Percentiles rank a stretch among this genome's conserved stretches.
Evolutionary conservation across 169 alveolate species (phyloP).

Genomic region (Eimeria sp.): DNA sequence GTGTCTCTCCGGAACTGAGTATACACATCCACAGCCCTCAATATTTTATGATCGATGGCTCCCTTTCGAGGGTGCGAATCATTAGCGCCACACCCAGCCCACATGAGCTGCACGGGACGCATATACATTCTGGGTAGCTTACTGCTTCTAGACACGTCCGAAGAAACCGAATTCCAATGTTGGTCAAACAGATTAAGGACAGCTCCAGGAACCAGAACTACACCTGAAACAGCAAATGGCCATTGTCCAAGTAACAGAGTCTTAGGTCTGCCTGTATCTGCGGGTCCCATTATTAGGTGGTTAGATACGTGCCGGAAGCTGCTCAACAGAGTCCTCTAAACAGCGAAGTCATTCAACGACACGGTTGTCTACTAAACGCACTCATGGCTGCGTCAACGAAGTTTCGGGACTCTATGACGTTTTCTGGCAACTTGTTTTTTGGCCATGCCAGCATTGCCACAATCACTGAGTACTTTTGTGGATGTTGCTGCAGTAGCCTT

Average conservation of each 20-base stretch:
- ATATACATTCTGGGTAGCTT: not conserved
- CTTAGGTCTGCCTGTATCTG: not conserved
- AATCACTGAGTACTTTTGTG: not conserved
- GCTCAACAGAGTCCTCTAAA: not conserved
- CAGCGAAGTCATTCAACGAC: not conserved
- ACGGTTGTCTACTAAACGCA: not conserved
- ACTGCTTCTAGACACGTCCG: constrained; percentile 33
- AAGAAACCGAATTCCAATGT: constrained; percentile 25
- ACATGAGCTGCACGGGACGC: not conserved
- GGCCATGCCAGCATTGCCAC: constrained; percentile 22
- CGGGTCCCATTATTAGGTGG: not conserved
- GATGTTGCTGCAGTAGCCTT: constrained; percentile 12
- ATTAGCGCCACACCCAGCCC: not conserved
- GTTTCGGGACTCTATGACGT: not conserved
- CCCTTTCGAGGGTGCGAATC: not conserved
- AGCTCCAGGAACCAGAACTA: constrained; percentile 59
- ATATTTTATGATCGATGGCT: no score
- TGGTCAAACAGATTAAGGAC: constrained; percentile 17
- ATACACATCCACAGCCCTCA: not conserved
- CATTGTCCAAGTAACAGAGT: not conserved
- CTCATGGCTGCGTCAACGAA: constrained; percentile 53
- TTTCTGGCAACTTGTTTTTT: constrained; percentile 34
- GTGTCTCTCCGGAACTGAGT: constrained; percentile 69
- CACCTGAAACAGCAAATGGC: constrained; percentile 26
- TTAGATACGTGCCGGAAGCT: not conserved